Base-by-base conservation (phyloP, 106 monocot genomes). In the Posidonia australis region DNA sequence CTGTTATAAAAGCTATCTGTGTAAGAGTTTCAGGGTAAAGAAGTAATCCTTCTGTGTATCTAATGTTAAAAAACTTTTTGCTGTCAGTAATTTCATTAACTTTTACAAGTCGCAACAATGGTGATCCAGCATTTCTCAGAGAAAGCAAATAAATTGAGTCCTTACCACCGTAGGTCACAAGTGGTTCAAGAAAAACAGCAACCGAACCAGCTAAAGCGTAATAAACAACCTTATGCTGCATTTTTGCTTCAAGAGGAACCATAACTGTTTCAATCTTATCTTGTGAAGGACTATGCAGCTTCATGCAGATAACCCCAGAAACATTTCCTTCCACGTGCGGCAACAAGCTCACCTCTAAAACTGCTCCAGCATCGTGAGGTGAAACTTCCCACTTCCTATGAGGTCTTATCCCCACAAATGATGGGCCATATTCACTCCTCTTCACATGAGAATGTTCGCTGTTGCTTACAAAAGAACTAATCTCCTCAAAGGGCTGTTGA, bases 231-330 rank as follows among this genome's bases (percentile, higher is more conserved):
- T 48, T 76, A 45, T 60, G 49, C 44, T 77, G 74, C 51, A 83
- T 71, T 51, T 80, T 67, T 31, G 66, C 70, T 58, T 83, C 80
- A 62, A 86, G 48, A 25, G 90, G 90, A 31, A 90, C 58, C 30
- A 86, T 46, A 61, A 90, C 21, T 13, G 58, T 67, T 56, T 76
- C 65, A 9, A 46, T 14, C 44, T 60, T 69, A 43, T 76, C 70
- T n/a, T 32, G 7, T 18, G 63, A 78, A 41, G 67, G 64, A 51
- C 42, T 69, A 10, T 69, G 27, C 46, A 90, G 62, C 54, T 72
- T 72, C 76, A 90, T 25, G 69, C 78, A 90, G 42, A 86, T 67
- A 51, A 78, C 73, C 47, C 90, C 90, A 24, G 68, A 80, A 54
- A 80, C 18, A 44, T 72, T 77, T 62, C 83, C 76, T 68, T 75